These are phyloP conservation scores for Aspergillus olivimuriae DNA, from an alignment of 495 filamentous ascomycete genomes.

Conservation along the genomic window DNA sequence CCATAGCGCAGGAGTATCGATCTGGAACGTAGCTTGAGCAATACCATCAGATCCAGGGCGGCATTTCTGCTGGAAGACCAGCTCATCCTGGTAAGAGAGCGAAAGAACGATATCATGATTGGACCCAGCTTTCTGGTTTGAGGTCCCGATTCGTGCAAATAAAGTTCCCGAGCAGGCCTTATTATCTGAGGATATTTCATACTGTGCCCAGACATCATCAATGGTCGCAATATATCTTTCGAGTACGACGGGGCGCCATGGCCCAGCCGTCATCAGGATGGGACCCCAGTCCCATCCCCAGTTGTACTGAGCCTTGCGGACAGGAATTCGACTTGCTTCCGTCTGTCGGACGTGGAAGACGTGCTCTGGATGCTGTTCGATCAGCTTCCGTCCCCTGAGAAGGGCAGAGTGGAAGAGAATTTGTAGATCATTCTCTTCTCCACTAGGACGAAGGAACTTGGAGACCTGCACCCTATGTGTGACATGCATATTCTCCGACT, in stretches of 20 bases:
- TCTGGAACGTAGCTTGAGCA: neutral
- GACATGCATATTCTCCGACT: slow-evolving; percentile 68
- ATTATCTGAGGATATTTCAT: neutral
- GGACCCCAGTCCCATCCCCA: slow-evolving; percentile 87
- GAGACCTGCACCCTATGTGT: slow-evolving; percentile 56
- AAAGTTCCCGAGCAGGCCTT: slow-evolving; percentile 1
- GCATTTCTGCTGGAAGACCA: neutral
- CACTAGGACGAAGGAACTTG: slow-evolving; percentile 25
- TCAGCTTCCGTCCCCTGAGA: slow-evolving; percentile 28
- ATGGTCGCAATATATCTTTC: slow-evolving; percentile 58
- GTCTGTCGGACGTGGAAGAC: slow-evolving; percentile 53
- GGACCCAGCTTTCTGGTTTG: neutral
- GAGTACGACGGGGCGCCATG: slow-evolving; percentile 64
- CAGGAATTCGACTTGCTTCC: slow-evolving; percentile 55
- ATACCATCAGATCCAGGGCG: neutral
- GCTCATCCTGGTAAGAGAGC: neutral
- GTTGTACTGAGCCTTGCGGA: slow-evolving; percentile 72
- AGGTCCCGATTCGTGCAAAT: neutral
- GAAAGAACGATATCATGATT: neutral
- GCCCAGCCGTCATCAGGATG: slow-evolving; percentile 60
- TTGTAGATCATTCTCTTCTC: slow-evolving; percentile 15
- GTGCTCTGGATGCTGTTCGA: slow-evolving; percentile 31
- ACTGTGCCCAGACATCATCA: slow-evolving; percentile 6
- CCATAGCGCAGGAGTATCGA: slow-evolving; percentile 7
- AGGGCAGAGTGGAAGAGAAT: slow-evolving; percentile 36